Evolutionary conservation across 805 yeast genomes (phyloP).

Genomic region (Yamadazyma tumulicola): DNA sequence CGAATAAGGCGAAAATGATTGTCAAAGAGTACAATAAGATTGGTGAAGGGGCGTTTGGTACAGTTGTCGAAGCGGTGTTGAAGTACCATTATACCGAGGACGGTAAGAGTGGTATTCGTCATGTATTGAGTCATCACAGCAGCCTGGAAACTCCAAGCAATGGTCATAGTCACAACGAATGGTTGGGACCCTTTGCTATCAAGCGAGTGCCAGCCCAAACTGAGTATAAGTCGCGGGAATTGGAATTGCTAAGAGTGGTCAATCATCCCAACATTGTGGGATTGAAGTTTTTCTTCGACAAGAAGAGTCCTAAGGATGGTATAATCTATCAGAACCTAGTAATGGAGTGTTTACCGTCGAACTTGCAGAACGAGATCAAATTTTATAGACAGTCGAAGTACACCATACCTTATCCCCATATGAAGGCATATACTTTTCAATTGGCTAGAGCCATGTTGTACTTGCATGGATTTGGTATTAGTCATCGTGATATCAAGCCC

Average conservation of each 20-base stretch:
- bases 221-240: slow-evolving; percentile 78
- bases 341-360: slow-evolving; percentile 85
- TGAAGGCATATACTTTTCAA: slow-evolving; percentile 75
- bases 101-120: slow-evolving; percentile 7
- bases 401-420: slow-evolving; percentile 66
- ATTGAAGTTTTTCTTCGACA: slow-evolving; percentile 68
- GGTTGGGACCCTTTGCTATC: slow-evolving; percentile 83
- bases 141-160: no score
- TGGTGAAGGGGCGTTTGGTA: slow-evolving; percentile 87
- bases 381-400: slow-evolving; percentile 59
- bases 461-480: slow-evolving; percentile 73
- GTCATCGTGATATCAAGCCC: slow-evolving; percentile 84
- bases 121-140: slow-evolving; percentile 7
- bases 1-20: slow-evolving; percentile 55
- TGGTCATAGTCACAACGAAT: slow-evolving; percentile 19
- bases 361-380: slow-evolving; percentile 71
- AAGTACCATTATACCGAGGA: slow-evolving; percentile 18
- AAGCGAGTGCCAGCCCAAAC: slow-evolving; percentile 86
- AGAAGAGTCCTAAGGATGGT: slow-evolving; percentile 56
- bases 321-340: slow-evolving; percentile 75
- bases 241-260: slow-evolving; percentile 70
- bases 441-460: slow-evolving; percentile 81
- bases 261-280: slow-evolving; percentile 77
- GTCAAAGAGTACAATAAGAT: slow-evolving; percentile 69
- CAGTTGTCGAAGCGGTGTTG: slow-evolving; percentile 71